These are phyloP conservation scores for Radiomyces spectabilis DNA, from an alignment of 192 early-diverging fungal genomes.

Conservation along the genomic window DNA sequence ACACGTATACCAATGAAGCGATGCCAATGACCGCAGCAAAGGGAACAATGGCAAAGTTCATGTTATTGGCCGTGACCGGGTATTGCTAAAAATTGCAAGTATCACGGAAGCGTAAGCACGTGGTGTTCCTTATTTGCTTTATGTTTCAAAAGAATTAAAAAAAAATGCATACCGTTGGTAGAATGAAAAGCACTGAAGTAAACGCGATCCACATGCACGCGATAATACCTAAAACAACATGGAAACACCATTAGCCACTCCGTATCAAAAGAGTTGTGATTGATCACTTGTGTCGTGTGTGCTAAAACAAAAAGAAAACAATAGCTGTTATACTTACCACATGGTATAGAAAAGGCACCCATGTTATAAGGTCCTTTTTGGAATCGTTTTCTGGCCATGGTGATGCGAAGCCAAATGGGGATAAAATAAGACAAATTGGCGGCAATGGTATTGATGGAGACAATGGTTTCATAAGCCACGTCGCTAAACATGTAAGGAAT, in stretches of 20 bases:
- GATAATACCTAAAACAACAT: neutral
- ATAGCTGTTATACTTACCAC: neutral
- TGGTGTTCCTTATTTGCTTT: too few relatives aligned
- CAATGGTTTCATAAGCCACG: slow-evolving; percentile 35
- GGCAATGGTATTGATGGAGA: slow-evolving; percentile 41
- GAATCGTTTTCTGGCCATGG: slow-evolving; percentile 32
- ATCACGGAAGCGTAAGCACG: too few relatives aligned
- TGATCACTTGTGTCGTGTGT: neutral
- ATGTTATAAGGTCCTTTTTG: slow-evolving; percentile 10
- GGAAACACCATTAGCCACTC: neutral
- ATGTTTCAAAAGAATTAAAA: too few relatives aligned
- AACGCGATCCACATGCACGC: slow-evolving; percentile 1
- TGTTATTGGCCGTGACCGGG: slow-evolving; percentile 36
- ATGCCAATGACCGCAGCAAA: slow-evolving; percentile 36
- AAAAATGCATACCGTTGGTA: neutral
- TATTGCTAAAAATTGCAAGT: too few relatives aligned
- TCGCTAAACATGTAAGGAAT: slow-evolving; percentile 31
- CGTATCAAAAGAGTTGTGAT: neutral
- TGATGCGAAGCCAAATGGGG: slow-evolving; percentile 34
- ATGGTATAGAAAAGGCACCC: slow-evolving; percentile 1
- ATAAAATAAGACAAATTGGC: slow-evolving; percentile 36
- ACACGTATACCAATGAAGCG: slow-evolving; percentile 22
- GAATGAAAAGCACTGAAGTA: slow-evolving; percentile 2
- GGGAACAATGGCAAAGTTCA: slow-evolving; percentile 41
- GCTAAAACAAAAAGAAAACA: neutral